Percentiles rank a stretch among this genome's conserved stretches.
phyloP scores from a whole-genome alignment of 495 filamentous ascomycete species.

The Penicillium parvum region DNA sequence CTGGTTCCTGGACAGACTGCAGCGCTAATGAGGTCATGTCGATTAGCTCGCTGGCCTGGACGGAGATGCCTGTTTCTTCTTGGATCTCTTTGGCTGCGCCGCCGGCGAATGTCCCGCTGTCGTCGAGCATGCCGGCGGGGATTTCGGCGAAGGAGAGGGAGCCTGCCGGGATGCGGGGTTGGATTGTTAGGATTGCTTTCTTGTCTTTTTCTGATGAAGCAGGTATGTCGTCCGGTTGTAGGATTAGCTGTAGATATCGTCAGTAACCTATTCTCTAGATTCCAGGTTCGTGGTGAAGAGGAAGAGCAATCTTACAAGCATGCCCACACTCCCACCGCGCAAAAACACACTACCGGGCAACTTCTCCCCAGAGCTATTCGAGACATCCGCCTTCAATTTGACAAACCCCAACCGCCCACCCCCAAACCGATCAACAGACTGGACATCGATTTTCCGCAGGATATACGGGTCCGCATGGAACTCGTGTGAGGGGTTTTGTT shows the following conservation, averaged over 20 bases:
- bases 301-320: constrained; percentile 53
- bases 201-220: constrained; percentile 44
- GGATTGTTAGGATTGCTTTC: constrained; percentile 72
- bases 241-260: constrained; percentile 46
- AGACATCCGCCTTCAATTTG: constrained; percentile 64
- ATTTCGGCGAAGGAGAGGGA: constrained; percentile 73
- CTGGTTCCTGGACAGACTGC: constrained; percentile 20
- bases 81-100: constrained; percentile 76
- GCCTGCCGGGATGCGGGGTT: constrained; percentile 77
- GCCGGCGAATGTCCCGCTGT: constrained; percentile 68
- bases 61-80: constrained; percentile 70
- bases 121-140: constrained; percentile 88
- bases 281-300: not conserved
- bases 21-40: constrained; percentile 64
- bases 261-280: not conserved
- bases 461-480: constrained; percentile 69
- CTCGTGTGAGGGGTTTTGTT: constrained; percentile 57
- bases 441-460: constrained; percentile 65
- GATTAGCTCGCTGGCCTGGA: constrained; percentile 53
- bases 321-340: constrained; percentile 74
- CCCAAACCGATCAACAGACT: constrained; percentile 71
- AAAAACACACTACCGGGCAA: constrained; percentile 78
- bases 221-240: constrained; percentile 64
- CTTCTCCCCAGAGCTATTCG: constrained; percentile 56
- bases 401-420: constrained; percentile 66